These are phyloP conservation scores for Schizophyllum amplum DNA, from an alignment of 1,284 basidiomycete species.

Conservation along the genomic window DNA sequence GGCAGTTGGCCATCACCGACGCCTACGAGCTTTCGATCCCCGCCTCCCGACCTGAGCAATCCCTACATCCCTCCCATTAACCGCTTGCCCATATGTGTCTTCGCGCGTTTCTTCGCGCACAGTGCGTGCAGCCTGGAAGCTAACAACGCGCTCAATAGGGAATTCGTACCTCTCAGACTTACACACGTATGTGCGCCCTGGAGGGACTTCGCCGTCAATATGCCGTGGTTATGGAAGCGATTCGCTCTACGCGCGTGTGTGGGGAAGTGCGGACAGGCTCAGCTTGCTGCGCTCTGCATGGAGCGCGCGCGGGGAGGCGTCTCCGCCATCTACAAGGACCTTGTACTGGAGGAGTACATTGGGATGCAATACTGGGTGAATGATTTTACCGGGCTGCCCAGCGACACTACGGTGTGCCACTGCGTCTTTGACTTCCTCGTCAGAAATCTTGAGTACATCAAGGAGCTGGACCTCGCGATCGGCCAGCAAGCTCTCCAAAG, in stretches of 20 bases:
- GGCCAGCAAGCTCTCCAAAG: neutral
- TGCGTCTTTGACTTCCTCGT: neutral
- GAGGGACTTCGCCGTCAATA: neutral
- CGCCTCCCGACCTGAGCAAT: no score
- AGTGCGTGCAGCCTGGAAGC: neutral
- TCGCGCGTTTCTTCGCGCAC: neutral
- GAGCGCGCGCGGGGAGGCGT: neutral
- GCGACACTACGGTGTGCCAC: neutral
- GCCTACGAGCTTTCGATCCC: no score
- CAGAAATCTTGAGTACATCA: neutral
- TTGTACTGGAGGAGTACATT: no score
- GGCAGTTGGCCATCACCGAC: no score
- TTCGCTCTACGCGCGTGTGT: neutral
- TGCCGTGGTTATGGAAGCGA: neutral
- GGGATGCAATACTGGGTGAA: no score
- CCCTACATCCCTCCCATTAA: neutral
- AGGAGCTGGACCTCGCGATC: neutral
- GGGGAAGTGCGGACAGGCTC: neutral
- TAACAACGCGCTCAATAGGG: neutral
- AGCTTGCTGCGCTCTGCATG: neutral
- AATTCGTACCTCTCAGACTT: neutral
- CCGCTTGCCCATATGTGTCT: neutral
- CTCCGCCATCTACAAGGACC: neutral
- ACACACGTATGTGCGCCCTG: neutral
- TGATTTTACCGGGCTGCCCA: no score